These are phyloP conservation scores for Dictyostelium intermedium DNA, from an alignment of 78 protist genomes.

Conservation along the genomic window DNA sequence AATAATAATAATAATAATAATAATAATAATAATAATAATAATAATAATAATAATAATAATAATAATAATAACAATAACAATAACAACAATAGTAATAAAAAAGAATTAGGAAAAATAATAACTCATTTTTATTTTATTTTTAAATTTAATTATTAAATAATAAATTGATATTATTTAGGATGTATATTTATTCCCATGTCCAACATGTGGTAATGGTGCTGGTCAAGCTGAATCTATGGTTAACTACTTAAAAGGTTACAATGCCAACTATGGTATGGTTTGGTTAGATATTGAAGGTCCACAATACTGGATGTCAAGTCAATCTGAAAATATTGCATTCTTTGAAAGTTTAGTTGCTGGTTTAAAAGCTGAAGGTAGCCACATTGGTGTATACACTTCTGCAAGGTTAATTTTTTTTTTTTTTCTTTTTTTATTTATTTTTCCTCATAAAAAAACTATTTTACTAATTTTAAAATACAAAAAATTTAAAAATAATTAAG, in stretches of 20 bases:
- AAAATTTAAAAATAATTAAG: background rate
- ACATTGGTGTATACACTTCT: constrained; percentile 50
- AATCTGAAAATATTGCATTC: constrained; percentile 10
- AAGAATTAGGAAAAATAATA: background rate
- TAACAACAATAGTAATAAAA: too few relatives aligned
- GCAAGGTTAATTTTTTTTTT: background rate
- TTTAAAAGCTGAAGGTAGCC: background rate
- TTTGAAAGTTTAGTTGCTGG: constrained; percentile 11
- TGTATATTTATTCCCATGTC: constrained; percentile 73
- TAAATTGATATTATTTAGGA: too few relatives aligned
- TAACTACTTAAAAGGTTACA: background rate
- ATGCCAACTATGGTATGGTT: constrained; percentile 19
- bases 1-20: too few relatives aligned
- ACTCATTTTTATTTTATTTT: background rate
- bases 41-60: too few relatives aligned
- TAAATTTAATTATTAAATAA: too few relatives aligned
- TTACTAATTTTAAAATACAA: too few relatives aligned
- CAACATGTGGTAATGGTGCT: constrained; percentile 39
- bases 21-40: too few relatives aligned
- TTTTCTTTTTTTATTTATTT: too few relatives aligned
- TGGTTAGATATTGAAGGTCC: constrained; percentile 85
- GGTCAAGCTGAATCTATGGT: constrained; percentile 1
- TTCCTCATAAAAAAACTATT: too few relatives aligned
- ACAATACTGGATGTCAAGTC: background rate
- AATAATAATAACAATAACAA: too few relatives aligned